Conservation (phyloP, 257 asterid species). For the Capsicum chinense region DNA sequence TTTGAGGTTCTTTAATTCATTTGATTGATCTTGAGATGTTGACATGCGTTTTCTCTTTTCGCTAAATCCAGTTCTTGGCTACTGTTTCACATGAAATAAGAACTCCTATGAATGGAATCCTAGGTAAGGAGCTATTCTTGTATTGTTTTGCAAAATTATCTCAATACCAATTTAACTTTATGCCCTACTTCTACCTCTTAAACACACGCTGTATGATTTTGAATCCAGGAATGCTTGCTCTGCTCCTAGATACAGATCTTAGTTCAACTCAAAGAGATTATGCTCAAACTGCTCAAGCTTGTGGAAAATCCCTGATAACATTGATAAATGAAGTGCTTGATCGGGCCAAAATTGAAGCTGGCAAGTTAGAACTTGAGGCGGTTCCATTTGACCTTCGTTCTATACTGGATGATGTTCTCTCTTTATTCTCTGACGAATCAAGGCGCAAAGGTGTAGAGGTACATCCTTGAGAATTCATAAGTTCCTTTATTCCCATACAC, state of each 20-base stretch:
- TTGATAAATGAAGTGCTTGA: constrained; percentile 95
- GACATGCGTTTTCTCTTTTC: constrained; percentile 27
- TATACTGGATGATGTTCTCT: constrained; percentile 80
- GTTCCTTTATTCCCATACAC: constrained; percentile 4
- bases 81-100: constrained; percentile 97
- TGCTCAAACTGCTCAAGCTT: constrained; percentile 94
- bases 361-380: constrained; percentile 81
- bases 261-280: constrained; percentile 85
- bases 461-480: constrained; percentile 15
- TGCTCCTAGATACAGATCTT: constrained; percentile 77
- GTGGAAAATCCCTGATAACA: constrained; percentile 83
- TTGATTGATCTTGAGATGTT: constrained; percentile 27
- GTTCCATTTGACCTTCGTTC: constrained; percentile 79
- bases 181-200: neutral
- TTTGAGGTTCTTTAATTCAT: constrained; percentile 15
- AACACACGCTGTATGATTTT: constrained; percentile 19
- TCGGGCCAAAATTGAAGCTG: constrained; percentile 90
- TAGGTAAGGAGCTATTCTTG: constrained; percentile 54
- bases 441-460: constrained; percentile 91
- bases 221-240: constrained; percentile 81
- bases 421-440: constrained; percentile 86
- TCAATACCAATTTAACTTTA: neutral
- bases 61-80: constrained; percentile 74
- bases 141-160: neutral
- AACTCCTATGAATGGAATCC: constrained; percentile 96